Conservation (phyloP, 352 stramenopile species). For the Phytophthora foliorum region DNA sequence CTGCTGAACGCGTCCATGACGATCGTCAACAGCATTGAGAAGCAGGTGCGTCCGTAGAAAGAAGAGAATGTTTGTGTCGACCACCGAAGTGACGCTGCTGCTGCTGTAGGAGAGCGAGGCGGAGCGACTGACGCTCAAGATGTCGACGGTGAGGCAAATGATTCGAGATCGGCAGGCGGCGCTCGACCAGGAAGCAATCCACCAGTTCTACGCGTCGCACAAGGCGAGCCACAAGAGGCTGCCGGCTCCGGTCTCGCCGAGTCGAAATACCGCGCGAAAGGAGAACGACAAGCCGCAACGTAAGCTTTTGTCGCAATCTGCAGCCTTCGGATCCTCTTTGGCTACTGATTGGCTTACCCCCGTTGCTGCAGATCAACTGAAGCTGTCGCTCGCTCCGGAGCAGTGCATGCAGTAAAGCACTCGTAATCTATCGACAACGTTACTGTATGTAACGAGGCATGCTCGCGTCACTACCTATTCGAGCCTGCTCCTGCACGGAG, state of each 20-base stretch:
- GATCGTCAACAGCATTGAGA: conserved; percentile 49
- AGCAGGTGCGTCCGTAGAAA: conserved; percentile 37
- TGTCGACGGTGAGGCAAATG: conserved; percentile 20
- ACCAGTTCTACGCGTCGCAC: conserved; percentile 25
- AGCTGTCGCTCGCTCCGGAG: conserved; percentile 10
- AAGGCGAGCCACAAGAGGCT: neutral
- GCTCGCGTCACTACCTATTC: neutral
- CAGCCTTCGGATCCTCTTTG: neutral
- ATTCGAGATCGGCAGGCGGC: conserved; percentile 28
- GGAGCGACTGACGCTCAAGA: conserved; percentile 10
- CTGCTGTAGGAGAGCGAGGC: conserved; percentile 30
- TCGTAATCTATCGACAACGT: neutral
- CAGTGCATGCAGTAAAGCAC: conserved; percentile 15
- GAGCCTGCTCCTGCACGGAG: neutral
- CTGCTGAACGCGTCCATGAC: conserved; percentile 57
- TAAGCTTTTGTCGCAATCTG: neutral
- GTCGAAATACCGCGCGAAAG: neutral
- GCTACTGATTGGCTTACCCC: neutral
- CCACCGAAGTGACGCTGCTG: neutral
- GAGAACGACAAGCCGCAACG: conserved; percentile 14
- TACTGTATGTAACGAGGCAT: conserved; percentile 6
- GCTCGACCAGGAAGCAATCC: conserved; percentile 18
- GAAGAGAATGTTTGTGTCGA: neutral
- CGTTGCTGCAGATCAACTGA: conserved; percentile 15
- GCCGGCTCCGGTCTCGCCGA: neutral